Evolutionary conservation across 768 basidiomycete genomes (phyloP), one percentile per base, ranked within the genome.

Genomic region (Polyporus arcularius): DNA sequence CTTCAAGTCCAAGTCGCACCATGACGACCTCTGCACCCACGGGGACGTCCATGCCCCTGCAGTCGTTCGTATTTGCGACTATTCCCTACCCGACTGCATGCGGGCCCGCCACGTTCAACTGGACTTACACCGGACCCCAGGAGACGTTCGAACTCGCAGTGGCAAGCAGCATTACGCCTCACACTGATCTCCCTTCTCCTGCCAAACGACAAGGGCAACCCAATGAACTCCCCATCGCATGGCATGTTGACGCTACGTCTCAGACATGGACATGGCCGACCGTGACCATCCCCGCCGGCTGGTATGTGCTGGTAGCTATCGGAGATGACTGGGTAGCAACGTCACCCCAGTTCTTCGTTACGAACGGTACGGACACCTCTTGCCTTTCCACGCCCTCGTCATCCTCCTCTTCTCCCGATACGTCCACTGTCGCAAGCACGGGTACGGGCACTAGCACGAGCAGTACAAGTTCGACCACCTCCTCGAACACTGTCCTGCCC

Each of bases 231-330:
- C 50, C 51, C 14, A 26, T 86, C 31, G 73, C 61, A 14, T 16
- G 35, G 14, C 58, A 67, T 8, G 47, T 78, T n/a, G 65, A 73
- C 55, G 73, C 81, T 4, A 30, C 51, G 12, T 28, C 15, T 1
- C 7, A 11, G 0, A 57, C 55, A 16, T 84, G 72, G 70, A 71
- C 65, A 4, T 86, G 87, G 85, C 4, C 68, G 1, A 47, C 71
- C 2, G 83, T 87, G 50, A 74, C 76, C 58, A 70, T 85, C 26
- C 68, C 80, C 0, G 70, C 76, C 54, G 86, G 86, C 4, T 79
- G 76, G 77, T 87, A 87, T 65, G 47, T 63, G 12, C 50, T 80
- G 46, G 51, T 64, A 52, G 78, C 71, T 35, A 32, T 51, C 38
- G 49, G 64, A 10, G 31, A 59, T 26, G 61, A 41, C 42, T 26